phyloP scores from a whole-genome alignment of 495 filamentous ascomycete genomes.

The Aspergillus taichungensis region DNA sequence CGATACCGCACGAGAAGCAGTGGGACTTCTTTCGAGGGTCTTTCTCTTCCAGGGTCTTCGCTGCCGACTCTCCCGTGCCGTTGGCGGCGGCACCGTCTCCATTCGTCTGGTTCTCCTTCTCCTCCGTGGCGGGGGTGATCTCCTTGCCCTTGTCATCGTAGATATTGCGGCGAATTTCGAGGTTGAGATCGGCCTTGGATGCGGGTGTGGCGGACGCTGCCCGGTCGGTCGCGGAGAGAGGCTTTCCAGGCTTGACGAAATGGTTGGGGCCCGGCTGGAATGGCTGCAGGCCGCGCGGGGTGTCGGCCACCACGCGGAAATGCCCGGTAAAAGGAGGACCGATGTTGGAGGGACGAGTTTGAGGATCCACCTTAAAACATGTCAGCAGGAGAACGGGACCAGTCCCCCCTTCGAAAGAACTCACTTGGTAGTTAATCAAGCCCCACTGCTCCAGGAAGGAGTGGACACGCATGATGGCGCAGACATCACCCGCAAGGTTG shows the following conservation, averaged over 20 bases:
- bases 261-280: slow-evolving; percentile 84
- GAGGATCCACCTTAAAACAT: slow-evolving; percentile 72
- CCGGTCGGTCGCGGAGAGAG: slow-evolving; percentile 62
- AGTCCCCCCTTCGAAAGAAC: not conserved
- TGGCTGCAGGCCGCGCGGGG: slow-evolving; percentile 85
- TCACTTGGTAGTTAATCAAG: slow-evolving; percentile 95
- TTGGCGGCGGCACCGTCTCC: slow-evolving; percentile 59
- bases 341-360: slow-evolving; percentile 88
- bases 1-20: slow-evolving; percentile 85
- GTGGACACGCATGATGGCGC: slow-evolving; percentile 97
- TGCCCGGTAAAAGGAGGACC: slow-evolving; percentile 96
- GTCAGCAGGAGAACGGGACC: slow-evolving; percentile 3
- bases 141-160: slow-evolving; percentile 91
- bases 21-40: slow-evolving; percentile 62
- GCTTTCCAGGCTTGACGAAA: slow-evolving; percentile 62
- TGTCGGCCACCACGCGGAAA: slow-evolving; percentile 90
- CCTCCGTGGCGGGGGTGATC: slow-evolving; percentile 48
- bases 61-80: slow-evolving; percentile 37
- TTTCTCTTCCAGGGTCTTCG: slow-evolving; percentile 55
- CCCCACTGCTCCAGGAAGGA: slow-evolving; percentile 99
- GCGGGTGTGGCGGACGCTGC: slow-evolving; percentile 59
- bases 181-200: slow-evolving; percentile 71
- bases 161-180: slow-evolving; percentile 87
- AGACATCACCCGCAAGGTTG: slow-evolving; percentile 94
- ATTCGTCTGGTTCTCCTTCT: slow-evolving; percentile 62